Evolutionary conservation across 495 filamentous ascomycete species (phyloP), one percentile per base, ranked within the genome.

Genomic region (Podospora sp.): DNA sequence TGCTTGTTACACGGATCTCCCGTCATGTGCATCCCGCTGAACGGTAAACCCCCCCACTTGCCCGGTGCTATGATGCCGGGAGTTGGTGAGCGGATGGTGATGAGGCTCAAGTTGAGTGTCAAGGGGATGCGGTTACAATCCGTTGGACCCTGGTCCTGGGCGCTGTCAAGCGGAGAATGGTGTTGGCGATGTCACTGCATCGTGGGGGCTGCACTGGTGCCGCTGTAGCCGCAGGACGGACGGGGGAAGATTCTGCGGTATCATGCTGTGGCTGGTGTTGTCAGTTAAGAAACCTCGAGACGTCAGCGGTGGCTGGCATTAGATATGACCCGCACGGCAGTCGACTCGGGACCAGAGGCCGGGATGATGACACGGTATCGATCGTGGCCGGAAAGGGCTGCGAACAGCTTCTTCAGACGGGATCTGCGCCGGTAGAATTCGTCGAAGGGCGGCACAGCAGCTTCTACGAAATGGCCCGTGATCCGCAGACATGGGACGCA

Each of bases 381-480:
- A 55, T 65, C 62, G 56, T 35, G 29, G 51, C 52, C 26, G 63
- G 63, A 51, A 27, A 66, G 60, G 64, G 12, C 61, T 24, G 22
- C 20, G 9, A 7, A 18, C 21, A 52, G 60, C 57, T 66, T 60
- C 40, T 46, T 46, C 40, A 46, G 40, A 46, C 40, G 40, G 36
- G 63, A 62, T 66, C 46, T 66, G 24, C 58, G 63, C 56, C 67
- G 68, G 63, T 25, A 70, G 58, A 65, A 69, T 66, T 56, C 46
- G 35, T 62, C 20, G 58, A 63, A 70, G 59, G 56, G 18, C 51
- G 63, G 35, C 40, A 6, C 40, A 46, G 40, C 21, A 33, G 29
- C 57, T 40, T 60, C 64, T 70, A 63, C 64, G 20, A 63, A 40
- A 35, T 49, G 55, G 20, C 51, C 53, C 55, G 55, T 63, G 24